A percentile compares a stretch with the other conserved stretches of the same genome.
Conservation (phyloP, 2,329 filamentous ascomycete genomes). For the Ceratocystis destructans region DNA sequence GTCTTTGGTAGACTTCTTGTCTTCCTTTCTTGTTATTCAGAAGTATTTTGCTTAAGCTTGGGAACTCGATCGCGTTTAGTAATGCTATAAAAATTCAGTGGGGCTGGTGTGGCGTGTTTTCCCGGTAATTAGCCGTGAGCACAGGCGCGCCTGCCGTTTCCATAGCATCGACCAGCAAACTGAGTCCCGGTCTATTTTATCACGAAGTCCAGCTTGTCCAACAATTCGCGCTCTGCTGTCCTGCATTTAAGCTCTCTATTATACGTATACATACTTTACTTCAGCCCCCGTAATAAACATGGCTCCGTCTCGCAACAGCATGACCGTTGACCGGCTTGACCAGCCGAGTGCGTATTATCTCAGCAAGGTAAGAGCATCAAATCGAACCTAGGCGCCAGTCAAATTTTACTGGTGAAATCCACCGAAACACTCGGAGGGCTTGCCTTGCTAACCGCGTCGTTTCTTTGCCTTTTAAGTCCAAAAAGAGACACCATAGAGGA, state of each 20-base stretch:
- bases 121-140: neutral
- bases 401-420: neutral
- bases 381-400: neutral
- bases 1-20: neutral
- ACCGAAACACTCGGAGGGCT: neutral
- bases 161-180: constrained; percentile 2
- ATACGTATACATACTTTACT: neutral
- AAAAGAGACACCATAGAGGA: constrained; percentile 37
- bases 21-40: no score
- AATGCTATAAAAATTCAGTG: constrained; percentile 4
- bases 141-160: constrained; percentile 5
- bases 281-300: neutral
- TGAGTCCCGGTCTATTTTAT: neutral
- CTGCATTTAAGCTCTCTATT: neutral
- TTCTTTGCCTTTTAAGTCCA: constrained; percentile 27
- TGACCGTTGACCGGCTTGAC: constrained; percentile 83
- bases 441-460: constrained; percentile 20
- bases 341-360: constrained; percentile 88
- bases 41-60: neutral
- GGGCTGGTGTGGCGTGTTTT: neutral
- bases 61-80: neutral
- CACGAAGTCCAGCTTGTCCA: neutral
- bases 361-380: constrained; percentile 49
- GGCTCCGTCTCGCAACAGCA: constrained; percentile 35
- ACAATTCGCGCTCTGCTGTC: no score